These are phyloP conservation scores for Fusarium staphyleae DNA, from an alignment of 2,329 filamentous ascomycete genomes.

Conservation along the genomic window DNA sequence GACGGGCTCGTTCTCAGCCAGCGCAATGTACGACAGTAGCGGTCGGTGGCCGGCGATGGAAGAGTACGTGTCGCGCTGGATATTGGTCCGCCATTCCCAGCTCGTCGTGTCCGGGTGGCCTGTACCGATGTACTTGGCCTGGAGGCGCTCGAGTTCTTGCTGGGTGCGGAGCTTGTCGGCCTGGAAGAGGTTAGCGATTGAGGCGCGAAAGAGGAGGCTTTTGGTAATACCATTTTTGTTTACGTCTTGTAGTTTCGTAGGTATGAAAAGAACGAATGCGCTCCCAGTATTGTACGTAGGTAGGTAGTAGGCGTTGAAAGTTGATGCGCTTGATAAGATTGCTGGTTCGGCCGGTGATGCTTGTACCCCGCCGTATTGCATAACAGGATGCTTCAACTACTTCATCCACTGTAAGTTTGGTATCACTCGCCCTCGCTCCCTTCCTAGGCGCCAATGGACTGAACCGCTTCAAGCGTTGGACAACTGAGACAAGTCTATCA, in stretches of 20 bases:
- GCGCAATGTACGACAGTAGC: slow-evolving; percentile 84
- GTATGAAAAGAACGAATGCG: background rate
- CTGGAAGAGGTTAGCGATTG: slow-evolving; percentile 50
- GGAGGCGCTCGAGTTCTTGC: slow-evolving; percentile 95
- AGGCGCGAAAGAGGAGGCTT: background rate
- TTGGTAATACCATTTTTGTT: slow-evolving; percentile 37
- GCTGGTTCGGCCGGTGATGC: background rate
- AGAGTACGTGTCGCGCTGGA: slow-evolving; percentile 90
- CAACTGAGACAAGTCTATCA: too few species aligned
- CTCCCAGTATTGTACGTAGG: background rate
- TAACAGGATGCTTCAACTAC: too few species aligned
- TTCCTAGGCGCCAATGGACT: too few species aligned
- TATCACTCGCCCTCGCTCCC: too few species aligned
- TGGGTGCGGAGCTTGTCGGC: slow-evolving; percentile 98
- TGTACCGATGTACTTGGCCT: slow-evolving; percentile 94
- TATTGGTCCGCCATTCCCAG: slow-evolving; percentile 97
- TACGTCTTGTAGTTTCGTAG: background rate
- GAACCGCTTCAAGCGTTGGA: too few species aligned
- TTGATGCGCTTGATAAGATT: slow-evolving; percentile 17
- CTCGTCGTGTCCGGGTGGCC: slow-evolving; percentile 96
- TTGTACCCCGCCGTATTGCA: background rate
- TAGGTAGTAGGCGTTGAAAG: slow-evolving; percentile 20
- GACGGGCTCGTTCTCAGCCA: slow-evolving; percentile 85
- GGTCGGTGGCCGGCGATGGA: slow-evolving; percentile 90
- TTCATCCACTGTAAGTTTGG: too few species aligned